A percentile compares a stretch with the other conserved stretches of the same genome.
Conservation (phyloP, 805 yeast species). For the Candida adriatica region DNA sequence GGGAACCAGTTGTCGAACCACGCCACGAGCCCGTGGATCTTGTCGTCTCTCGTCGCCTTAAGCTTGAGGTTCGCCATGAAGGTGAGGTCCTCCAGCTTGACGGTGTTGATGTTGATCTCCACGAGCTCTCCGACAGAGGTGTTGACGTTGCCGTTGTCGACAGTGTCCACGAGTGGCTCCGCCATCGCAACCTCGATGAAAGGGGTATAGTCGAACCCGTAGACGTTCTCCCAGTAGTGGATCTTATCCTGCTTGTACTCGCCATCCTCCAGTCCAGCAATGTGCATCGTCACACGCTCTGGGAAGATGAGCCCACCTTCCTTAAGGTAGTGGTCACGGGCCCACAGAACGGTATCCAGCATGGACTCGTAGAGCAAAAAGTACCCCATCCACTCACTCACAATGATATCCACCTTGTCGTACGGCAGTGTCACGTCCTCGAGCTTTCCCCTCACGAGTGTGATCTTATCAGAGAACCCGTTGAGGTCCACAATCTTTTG, state of each 20-base stretch:
- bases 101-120: conserved; percentile 86
- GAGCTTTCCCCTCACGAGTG: conserved; percentile 83
- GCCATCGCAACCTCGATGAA: conserved; percentile 79
- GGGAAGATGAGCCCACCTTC: conserved; percentile 90
- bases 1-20: conserved; percentile 97
- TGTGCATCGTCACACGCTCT: conserved; percentile 81
- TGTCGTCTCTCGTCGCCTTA: conserved; percentile 70
- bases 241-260: conserved; percentile 88
- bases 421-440: conserved; percentile 89
- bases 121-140: conserved; percentile 68
- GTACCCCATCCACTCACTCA: conserved; percentile 99
- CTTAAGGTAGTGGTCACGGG: conserved; percentile 80
- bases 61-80: conserved; percentile 67
- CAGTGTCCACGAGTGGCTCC: conserved; percentile 96
- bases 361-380: conserved; percentile 92
- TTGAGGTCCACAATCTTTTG: conserved; percentile 75
- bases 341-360: conserved; percentile 93
- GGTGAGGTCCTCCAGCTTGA: conserved; percentile 72
- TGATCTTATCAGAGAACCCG: conserved; percentile 80
- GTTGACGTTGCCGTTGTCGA: conserved; percentile 65
- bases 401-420: conserved; percentile 85
- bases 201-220: conserved; percentile 94
- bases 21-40: conserved; percentile 80
- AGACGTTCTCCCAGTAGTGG: conserved; percentile 93
- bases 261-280: conserved; percentile 91